Evolutionary conservation across 768 basidiomycete species (phyloP).

Genomic region (Kwoniella newhampshirensis): DNA sequence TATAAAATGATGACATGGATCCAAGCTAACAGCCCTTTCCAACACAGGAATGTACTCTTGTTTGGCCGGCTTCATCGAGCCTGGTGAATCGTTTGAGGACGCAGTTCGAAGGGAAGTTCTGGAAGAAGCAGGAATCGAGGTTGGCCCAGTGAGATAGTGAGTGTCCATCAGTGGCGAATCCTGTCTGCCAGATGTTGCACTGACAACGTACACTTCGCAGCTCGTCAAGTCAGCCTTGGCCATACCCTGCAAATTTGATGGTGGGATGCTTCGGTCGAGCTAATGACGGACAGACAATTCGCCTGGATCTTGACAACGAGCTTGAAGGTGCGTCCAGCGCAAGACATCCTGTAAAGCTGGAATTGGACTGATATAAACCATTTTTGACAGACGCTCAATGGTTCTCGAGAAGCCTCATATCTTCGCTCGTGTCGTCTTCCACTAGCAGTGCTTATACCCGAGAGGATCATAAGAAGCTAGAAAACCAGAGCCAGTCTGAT

Average conservation of each 20-base stretch:
- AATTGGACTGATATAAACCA: no score
- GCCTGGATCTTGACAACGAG: conserved; percentile 89
- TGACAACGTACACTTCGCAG: conserved; percentile 16
- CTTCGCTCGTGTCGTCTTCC: conserved; percentile 62
- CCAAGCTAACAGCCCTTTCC: background rate
- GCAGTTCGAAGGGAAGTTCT: conserved; percentile 88
- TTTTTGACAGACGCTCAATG: conserved; percentile 73
- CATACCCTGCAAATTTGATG: conserved; percentile 88
- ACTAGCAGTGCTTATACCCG: conserved; percentile 59
- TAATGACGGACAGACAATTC: conserved; percentile 63
- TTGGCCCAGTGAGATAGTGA: conserved; percentile 72
- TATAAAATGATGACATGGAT: background rate
- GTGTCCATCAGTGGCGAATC: conserved; percentile 6
- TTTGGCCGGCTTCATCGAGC: conserved; percentile 90
- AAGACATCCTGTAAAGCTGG: no score
- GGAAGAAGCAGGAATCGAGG: conserved; percentile 92
- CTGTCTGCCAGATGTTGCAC: background rate
- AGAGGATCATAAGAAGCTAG: conserved; percentile 60
- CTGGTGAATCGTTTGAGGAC: conserved; percentile 91
- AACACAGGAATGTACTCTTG: conserved; percentile 69
- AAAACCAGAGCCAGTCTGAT: conserved; percentile 30
- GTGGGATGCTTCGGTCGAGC: conserved; percentile 83
- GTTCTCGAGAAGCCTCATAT: conserved; percentile 75
- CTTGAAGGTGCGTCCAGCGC: conserved; percentile 67
- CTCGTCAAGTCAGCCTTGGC: conserved; percentile 60